Evolutionary conservation across 176 grass and related monocot genomes (phyloP), one percentile per base, ranked within the genome.

Genomic region (Musa beccarii): DNA sequence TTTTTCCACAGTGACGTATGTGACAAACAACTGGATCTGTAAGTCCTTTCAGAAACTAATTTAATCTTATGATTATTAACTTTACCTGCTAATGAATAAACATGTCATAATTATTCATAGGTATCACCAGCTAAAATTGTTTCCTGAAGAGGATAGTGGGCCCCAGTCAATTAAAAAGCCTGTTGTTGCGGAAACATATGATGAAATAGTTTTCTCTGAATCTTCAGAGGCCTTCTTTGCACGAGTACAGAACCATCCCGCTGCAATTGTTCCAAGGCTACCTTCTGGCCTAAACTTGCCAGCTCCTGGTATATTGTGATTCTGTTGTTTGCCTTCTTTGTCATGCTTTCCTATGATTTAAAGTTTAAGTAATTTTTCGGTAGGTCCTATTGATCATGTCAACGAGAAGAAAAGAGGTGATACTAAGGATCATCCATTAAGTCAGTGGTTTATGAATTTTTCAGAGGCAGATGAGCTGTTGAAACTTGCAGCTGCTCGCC

Each of bases 381-480:
- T 59, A 74, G 72, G 13, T 55, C 23, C 72, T 29, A 28, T 74
- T 74, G 15, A 54, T 74, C 77, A 83, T 84, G 67, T 79, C 7
- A 88, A 86, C 82, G 93, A 93, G 70, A 98, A 87, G 78, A 91
- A 88, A 69, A 75, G 86, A 56, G 82, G 80, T 78, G 94, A 99
- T 54, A 92, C 84, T 5, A 92, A 99, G 84, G 95, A 99, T 80
- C 88, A 99, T 87, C 76, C 82, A 76, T 64, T 92, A 61, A 91
- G 74, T 69, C 95, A 92, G 59, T 99, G 88, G 88, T 94, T 84
- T 85, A 83, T 78, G 0, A 94, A 89, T 85, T 99, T 99, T 77
- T 99, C 95, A 53, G 95, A 99, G 80, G 95, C 95, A 12, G 95
- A 99, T 81, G 95, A 92, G 64, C 85, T 99, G 74, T 85, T 99